A percentile compares a stretch with the other conserved stretches of the same genome.
Evolutionary conservation across 306 rosid genomes (phyloP).

Genomic region (Sphenostylis stenocarpa): DNA sequence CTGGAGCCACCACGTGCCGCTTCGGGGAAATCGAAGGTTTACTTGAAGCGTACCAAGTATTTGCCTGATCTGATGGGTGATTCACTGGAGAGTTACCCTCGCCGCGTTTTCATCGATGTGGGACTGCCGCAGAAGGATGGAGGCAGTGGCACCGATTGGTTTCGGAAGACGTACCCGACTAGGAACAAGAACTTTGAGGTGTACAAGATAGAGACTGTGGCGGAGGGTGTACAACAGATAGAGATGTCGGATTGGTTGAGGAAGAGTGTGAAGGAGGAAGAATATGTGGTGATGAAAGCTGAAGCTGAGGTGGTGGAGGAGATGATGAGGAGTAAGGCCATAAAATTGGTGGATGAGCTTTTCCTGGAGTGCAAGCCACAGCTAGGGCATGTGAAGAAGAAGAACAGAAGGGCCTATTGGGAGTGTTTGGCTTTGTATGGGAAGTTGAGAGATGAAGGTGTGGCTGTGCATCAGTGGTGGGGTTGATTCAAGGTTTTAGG

Average conservation of each 20-base stretch:
- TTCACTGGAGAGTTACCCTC: conserved; percentile 65
- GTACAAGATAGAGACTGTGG: conserved; percentile 58
- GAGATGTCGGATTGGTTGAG: conserved; percentile 77
- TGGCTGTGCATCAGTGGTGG: conserved; percentile 97
- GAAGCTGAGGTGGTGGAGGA: conserved; percentile 87
- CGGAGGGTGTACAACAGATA: conserved; percentile 33
- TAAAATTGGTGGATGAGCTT: conserved; percentile 76
- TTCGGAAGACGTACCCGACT: conserved; percentile 57
- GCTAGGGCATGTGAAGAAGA: conserved; percentile 23
- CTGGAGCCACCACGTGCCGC: conserved; percentile 77
- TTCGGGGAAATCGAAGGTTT: conserved; percentile 56
- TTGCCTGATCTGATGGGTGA: conserved; percentile 86
- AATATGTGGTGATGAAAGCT: conserved; percentile 86
- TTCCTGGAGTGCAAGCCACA: conserved; percentile 87
- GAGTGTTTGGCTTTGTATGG: conserved; percentile 86
- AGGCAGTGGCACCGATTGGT: conserved; percentile 56
- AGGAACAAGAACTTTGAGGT: conserved; percentile 84
- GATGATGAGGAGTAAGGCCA: conserved; percentile 58
- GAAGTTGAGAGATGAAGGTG: conserved; percentile 77
- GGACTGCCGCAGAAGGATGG: conserved; percentile 52
- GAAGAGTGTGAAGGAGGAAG: conserved; percentile 68
- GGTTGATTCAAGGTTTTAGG: conserved; percentile 34
- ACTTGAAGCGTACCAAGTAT: conserved; percentile 60
- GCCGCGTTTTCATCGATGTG: conserved; percentile 70
- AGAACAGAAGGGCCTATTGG: conserved; percentile 72